Evolutionary conservation across 176 grass and related monocot species (phyloP).

Genomic region (Lolium perenne): DNA sequence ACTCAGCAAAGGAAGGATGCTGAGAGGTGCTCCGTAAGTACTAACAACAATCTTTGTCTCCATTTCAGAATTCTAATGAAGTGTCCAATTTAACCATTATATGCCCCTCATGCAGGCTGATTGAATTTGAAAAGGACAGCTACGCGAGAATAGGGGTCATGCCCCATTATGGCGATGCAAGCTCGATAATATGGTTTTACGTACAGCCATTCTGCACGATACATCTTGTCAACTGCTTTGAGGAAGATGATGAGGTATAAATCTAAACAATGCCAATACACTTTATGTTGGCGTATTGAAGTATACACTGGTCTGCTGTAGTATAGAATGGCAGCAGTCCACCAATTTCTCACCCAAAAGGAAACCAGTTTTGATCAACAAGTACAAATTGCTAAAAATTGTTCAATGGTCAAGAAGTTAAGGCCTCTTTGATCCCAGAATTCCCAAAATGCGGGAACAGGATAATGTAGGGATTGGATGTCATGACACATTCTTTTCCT

Average conservation of each 20-base stretch:
- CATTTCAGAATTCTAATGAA: not conserved
- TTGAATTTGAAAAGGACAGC: conserved; percentile 39
- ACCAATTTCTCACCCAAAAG: conserved; percentile 5
- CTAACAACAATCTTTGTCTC: not conserved
- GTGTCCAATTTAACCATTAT: not conserved
- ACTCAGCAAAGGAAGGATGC: conserved; percentile 20
- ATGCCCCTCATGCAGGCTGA: not conserved
- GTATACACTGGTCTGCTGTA: not conserved
- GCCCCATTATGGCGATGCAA: conserved; percentile 42
- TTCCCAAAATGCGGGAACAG: not conserved
- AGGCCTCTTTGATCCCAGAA: not conserved
- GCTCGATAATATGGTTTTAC: conserved; percentile 44
- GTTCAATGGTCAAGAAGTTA: not conserved
- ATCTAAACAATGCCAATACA: not conserved
- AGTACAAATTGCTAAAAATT: not conserved
- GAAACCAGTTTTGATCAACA: not conserved
- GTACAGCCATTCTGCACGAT: conserved; percentile 45
- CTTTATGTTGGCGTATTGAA: not conserved
- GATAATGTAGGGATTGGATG: not conserved
- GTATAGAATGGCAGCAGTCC: not conserved
- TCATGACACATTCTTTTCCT: not conserved
- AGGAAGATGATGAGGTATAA: conserved; percentile 39
- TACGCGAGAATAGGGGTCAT: conserved; percentile 49
- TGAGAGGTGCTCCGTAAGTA: conserved; percentile 43
- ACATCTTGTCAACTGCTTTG: conserved; percentile 43